Evolutionary conservation across 371 early-diverging fungal species (phyloP).

Genomic region (Capillidium heterosporum): DNA sequence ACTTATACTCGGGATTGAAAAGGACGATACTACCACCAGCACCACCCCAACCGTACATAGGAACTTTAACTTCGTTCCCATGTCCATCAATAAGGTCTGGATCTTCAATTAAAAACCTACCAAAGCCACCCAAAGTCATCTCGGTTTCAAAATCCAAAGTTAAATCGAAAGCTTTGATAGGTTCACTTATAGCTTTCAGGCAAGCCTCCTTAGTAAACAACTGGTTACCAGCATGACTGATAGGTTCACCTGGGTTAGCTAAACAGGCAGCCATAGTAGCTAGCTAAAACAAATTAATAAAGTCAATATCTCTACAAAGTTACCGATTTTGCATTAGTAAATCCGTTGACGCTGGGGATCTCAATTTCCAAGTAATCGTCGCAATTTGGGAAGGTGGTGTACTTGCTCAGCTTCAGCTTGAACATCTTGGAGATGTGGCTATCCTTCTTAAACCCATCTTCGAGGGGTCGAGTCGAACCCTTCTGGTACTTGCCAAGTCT

Average conservation of each 20-base stretch:
- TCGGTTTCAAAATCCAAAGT: slow-evolving; percentile 1
- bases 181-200: background rate
- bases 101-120: slow-evolving; percentile 10
- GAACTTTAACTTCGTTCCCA: background rate
- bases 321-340: slow-evolving; percentile 1
- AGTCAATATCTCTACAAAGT: background rate
- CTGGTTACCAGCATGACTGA: too few relatives aligned
- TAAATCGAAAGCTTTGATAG: slow-evolving; percentile 2
- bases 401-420: background rate
- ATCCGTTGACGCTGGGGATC: background rate
- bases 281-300: background rate
- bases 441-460: background rate
- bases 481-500: background rate
- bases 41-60: slow-evolving; percentile 26
- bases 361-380: background rate
- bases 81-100: too few relatives aligned
- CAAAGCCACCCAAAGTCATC: slow-evolving; percentile 1
- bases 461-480: too few relatives aligned
- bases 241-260: background rate
- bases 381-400: background rate
- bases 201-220: background rate
- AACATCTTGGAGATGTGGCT: background rate
- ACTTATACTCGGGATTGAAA: slow-evolving; percentile 29
- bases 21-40: slow-evolving; percentile 30
- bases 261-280: background rate